Percentiles rank a stretch among this genome's conserved stretches.
phyloP scores from a whole-genome alignment of 2,329 filamentous ascomycete species.

The Exophiala alcalophila region DNA sequence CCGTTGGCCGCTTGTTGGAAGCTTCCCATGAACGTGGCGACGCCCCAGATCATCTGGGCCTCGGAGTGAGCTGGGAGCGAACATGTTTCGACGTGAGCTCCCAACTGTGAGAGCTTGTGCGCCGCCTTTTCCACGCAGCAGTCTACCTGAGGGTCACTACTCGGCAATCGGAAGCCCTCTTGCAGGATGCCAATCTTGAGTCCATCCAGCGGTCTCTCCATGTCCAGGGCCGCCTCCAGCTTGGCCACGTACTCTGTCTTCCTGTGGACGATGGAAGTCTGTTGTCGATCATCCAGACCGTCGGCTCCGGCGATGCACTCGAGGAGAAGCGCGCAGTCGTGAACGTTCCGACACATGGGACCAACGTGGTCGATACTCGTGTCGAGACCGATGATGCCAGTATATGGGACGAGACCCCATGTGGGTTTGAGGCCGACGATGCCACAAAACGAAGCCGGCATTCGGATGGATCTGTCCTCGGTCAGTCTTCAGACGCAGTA shows the following conservation, averaged over 20 bases:
- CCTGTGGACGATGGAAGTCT: slow-evolving; percentile 14
- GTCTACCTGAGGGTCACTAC: slow-evolving; percentile 42
- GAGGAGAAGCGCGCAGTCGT: slow-evolving; percentile 41
- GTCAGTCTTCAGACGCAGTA: neutral
- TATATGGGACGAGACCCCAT: slow-evolving; percentile 50
- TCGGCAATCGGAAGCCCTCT: slow-evolving; percentile 45
- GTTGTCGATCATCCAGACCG: slow-evolving; percentile 44
- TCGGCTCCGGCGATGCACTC: slow-evolving; percentile 47
- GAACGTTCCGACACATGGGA: slow-evolving; percentile 40
- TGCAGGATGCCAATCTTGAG: slow-evolving; percentile 45
- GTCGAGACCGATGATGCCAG: slow-evolving; percentile 46
- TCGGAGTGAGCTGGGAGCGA: slow-evolving; percentile 43
- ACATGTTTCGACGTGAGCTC: slow-evolving; percentile 51
- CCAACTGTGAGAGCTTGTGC: slow-evolving; percentile 43
- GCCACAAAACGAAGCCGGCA: slow-evolving; percentile 47
- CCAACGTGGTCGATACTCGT: slow-evolving; percentile 51
- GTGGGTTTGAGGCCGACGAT: slow-evolving; percentile 52
- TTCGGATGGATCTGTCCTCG: slow-evolving; percentile 42
- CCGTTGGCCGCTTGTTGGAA: neutral
- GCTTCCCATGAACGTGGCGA: neutral
- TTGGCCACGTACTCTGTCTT: too few relatives aligned
- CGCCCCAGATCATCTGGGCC: slow-evolving; percentile 6
- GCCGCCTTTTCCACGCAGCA: slow-evolving; percentile 44
- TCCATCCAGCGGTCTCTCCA: slow-evolving; percentile 29
- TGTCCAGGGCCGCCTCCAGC: too few relatives aligned